Evolutionary conservation across 2,329 filamentous ascomycete genomes (phyloP).

Genomic region (Aureobasidium zeae): DNA sequence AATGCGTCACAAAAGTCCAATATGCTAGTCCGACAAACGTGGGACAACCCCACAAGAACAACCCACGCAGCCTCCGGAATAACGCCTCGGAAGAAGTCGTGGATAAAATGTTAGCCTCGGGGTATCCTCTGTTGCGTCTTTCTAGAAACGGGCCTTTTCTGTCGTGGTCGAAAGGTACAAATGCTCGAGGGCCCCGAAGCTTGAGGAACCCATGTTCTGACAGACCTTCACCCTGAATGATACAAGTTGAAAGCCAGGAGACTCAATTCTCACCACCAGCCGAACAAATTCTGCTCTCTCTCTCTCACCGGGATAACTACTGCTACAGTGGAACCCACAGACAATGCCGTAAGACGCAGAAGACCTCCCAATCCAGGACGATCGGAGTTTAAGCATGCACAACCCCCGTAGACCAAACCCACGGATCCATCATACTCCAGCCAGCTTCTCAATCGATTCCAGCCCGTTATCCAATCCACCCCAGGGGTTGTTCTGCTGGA

Average conservation of each 20-base stretch:
- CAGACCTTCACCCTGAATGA: too few species aligned
- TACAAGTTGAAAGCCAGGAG: background rate
- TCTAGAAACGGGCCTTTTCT: conserved; percentile 15
- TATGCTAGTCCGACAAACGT: conserved; percentile 9
- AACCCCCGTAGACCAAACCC: background rate
- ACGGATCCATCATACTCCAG: too few species aligned
- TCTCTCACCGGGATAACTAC: background rate
- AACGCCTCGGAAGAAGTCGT: conserved; percentile 13
- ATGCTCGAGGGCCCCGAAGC: conserved; percentile 12
- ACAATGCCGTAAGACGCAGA: conserved; percentile 4
- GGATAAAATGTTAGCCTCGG: conserved; percentile 16
- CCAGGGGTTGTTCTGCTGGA: conserved; percentile 5
- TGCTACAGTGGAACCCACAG: conserved; percentile 6
- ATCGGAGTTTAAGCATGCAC: background rate
- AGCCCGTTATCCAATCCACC: too few species aligned
- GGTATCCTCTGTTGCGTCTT: conserved; percentile 9
- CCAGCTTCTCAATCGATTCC: too few species aligned
- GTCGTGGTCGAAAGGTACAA: conserved; percentile 12
- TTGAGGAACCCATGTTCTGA: conserved; percentile 3
- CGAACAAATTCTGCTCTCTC: background rate
- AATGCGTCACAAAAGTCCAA: too few species aligned
- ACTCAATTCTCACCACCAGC: background rate
- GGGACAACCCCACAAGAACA: conserved; percentile 11
- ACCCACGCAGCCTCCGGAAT: conserved; percentile 14
- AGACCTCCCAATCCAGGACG: conserved; percentile 1